Conservation (phyloP, 768 basidiomycete genomes). For the Collybiopsis luxurians region DNA sequence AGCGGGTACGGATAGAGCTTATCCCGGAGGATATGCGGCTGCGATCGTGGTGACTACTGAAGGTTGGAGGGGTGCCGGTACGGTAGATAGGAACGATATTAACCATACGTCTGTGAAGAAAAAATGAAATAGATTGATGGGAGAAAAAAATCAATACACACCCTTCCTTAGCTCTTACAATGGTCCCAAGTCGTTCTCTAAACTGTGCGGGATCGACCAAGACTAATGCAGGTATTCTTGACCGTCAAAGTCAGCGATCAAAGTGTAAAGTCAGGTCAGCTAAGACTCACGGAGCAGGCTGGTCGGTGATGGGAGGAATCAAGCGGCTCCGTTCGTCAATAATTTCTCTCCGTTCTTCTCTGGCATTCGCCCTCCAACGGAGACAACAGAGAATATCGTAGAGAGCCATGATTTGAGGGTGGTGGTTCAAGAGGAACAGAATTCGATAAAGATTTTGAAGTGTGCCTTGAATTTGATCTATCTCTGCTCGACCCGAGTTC, state of each 20-base stretch:
- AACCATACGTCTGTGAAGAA: slow-evolving; percentile 2
- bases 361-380: background rate
- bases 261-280: too few relatives aligned
- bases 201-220: background rate
- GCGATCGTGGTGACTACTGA: background rate
- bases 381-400: background rate
- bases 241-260: background rate
- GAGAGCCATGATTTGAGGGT: background rate
- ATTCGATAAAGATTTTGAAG: background rate
- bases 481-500: too few relatives aligned
- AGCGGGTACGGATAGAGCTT: background rate
- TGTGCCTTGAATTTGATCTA: too few relatives aligned
- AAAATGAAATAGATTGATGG: background rate
- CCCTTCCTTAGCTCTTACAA: slow-evolving; percentile 5
- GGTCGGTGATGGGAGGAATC: background rate
- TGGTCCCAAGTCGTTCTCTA: slow-evolving; percentile 2
- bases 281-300: background rate
- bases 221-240: background rate
- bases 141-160: background rate
- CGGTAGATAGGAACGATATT: slow-evolving; percentile 1
- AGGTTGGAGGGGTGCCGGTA: background rate
- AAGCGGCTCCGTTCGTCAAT: background rate
- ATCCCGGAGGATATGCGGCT: background rate
- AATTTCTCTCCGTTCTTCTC: background rate
- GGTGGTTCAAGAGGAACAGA: background rate